Base-by-base conservation (phyloP, 495 filamentous ascomycete genomes). In the Rhizodiscina lignyota region DNA sequence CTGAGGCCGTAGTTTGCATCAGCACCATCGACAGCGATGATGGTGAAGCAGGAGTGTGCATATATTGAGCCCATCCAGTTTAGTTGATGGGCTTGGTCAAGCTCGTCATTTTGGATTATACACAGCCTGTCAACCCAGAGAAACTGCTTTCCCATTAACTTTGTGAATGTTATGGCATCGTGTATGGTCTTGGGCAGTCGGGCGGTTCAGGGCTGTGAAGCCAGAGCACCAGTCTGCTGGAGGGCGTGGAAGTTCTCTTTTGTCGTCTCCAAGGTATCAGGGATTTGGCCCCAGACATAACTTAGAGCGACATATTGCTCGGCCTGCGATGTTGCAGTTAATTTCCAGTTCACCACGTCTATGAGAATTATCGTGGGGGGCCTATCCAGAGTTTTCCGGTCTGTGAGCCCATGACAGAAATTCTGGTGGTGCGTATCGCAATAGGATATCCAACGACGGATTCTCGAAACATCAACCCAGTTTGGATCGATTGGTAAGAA, bases 101-200 rank as follows among this genome's bases (percentile, higher is more conserved):
- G 18, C 4, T 18, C 11, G 20, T 39, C 20, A 5, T 40, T 30
- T 44, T 49, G 45, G 13, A 40, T 32, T 10, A 49, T 47, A 30
- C 45, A 49, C 20, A 36, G 24, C 24, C 22, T 11, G 16, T 32
- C 30, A 32, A 32, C 17, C 30, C 30, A 32, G 8, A 32, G 30
- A 16, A 8, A 32, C 8, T 16, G 30, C 8, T 32, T 8, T 18
- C 17, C 17, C 10, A 18, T 6, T 8, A 11, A 8, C 18, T 10
- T 18, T 16, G 30, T 10, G 10, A 32, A 8, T 16, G 10, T 16
- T 10, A 32, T 32, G 10, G 30, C 30, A 18, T 32, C 30, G 8
- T 32, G 6, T 18, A 32, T 16, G 10, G 18, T 18, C 6, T 32
- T 18, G 8, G 30, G 10, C 6, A 32, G 10, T 32, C 18, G 6